Percentiles rank a stretch among this genome's conserved stretches.
These are phyloP conservation scores for Talaromyces sp. DNA, from an alignment of 2,329 filamentous ascomycete genomes.

Conservation along the genomic window DNA sequence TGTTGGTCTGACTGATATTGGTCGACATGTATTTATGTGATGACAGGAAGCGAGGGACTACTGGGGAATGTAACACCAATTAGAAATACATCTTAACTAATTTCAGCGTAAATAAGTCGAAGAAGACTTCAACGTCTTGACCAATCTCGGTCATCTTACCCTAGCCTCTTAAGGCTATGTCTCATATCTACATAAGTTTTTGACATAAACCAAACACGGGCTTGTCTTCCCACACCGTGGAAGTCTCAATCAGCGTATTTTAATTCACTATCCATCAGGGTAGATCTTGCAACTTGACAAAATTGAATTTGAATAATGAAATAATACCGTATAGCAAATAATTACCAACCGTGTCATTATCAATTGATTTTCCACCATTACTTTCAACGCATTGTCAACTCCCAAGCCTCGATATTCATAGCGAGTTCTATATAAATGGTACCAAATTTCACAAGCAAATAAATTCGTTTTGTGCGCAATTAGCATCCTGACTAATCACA, in stretches of 20 bases:
- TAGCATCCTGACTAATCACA: not conserved
- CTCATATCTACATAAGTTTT: too few relatives aligned
- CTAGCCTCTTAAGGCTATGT: too few relatives aligned
- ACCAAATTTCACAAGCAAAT: not conserved
- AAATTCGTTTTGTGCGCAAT: not conserved
- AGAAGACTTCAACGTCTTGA: too few relatives aligned
- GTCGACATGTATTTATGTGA: not conserved
- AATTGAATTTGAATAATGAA: not conserved
- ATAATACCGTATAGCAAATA: not conserved
- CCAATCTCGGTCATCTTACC: too few relatives aligned
- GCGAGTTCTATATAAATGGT: not conserved
- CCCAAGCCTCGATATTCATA: not conserved
- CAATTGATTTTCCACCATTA: not conserved
- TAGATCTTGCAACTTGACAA: not conserved
- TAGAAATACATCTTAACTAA: too few relatives aligned
- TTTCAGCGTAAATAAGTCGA: too few relatives aligned
- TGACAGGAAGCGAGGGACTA: not conserved
- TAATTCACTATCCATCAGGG: too few relatives aligned
- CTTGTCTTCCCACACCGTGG: too few relatives aligned
- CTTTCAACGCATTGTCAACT: not conserved
- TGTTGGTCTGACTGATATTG: not conserved
- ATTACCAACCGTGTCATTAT: slow-evolving; percentile 5
- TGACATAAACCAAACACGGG: too few relatives aligned
- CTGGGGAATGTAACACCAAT: too few relatives aligned
- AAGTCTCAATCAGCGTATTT: too few relatives aligned